Conservation (phyloP, 2,329 filamentous ascomycete genomes). For the Xylariaceae sp. region DNA sequence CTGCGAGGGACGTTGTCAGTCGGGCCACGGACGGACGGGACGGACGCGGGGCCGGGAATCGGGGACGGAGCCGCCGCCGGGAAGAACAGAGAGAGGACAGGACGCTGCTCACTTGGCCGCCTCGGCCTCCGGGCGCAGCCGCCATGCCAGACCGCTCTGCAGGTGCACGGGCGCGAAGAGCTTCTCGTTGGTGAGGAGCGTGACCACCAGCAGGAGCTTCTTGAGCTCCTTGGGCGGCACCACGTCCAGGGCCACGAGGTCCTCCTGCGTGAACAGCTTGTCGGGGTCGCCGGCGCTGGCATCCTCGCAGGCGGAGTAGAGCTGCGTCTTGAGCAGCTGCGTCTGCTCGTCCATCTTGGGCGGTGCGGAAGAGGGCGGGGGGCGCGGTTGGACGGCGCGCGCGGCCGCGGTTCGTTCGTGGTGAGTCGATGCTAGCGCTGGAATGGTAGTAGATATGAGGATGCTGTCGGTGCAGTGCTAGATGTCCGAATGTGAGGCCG, state of each 20-base stretch:
- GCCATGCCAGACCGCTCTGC: constrained; percentile 44
- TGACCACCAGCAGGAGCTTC: constrained; percentile 47
- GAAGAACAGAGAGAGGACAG: too few relatives aligned
- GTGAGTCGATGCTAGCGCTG: constrained; percentile 9
- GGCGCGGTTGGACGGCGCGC: too few relatives aligned
- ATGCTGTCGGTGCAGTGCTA: too few relatives aligned
- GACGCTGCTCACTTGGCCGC: constrained; percentile 47
- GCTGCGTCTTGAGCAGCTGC: constrained; percentile 42
- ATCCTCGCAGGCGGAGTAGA: constrained; percentile 49
- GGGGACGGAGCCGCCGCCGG: too few relatives aligned
- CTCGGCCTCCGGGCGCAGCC: constrained; percentile 50
- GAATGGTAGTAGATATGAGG: constrained; percentile 14
- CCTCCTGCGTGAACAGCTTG: constrained; percentile 49
- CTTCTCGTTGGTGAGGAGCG: constrained; percentile 52
- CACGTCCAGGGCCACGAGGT: constrained; percentile 49
- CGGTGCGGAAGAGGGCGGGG: too few relatives aligned
- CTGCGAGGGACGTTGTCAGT: constrained; percentile 25
- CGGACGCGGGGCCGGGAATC: too few relatives aligned
- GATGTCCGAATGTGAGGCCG: too few relatives aligned
- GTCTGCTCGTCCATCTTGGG: constrained; percentile 22
- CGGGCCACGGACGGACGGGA: too few relatives aligned
- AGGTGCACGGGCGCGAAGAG: constrained; percentile 45
- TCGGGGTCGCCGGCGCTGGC: constrained; percentile 32
- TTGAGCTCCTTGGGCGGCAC: constrained; percentile 49
- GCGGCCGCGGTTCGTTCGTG: too few relatives aligned